Percentiles rank a stretch among this genome's conserved stretches.
Evolutionary conservation across 139 green algal genomes (phyloP).

Genomic region (Monoraphidium neglectum): DNA sequence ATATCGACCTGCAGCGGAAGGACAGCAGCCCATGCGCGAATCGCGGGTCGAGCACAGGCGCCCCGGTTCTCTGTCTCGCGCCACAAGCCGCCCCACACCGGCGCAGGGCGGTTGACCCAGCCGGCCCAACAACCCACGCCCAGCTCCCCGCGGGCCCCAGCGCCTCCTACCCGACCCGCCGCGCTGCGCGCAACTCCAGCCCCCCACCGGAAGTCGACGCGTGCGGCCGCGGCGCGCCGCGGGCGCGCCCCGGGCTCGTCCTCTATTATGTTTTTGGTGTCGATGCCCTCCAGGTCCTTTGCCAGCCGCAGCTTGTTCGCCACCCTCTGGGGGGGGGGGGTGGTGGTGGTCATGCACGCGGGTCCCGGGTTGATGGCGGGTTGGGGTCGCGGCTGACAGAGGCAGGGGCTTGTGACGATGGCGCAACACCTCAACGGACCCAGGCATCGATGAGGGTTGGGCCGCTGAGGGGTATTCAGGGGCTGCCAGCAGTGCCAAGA

Average conservation of each 20-base stretch:
- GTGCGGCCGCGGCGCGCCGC: slow-evolving; percentile 16
- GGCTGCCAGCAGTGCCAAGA: too few relatives aligned
- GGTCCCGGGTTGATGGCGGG: too few relatives aligned
- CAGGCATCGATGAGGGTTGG: too few relatives aligned
- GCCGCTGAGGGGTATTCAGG: too few relatives aligned
- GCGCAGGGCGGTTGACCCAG: too few relatives aligned
- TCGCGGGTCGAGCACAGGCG: not conserved
- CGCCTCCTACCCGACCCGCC: not conserved
- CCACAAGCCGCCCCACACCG: not conserved
- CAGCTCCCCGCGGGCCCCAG: not conserved
- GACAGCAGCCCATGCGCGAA: not conserved
- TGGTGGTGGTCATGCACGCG: not conserved
- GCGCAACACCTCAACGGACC: too few relatives aligned
- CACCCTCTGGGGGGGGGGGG: not conserved
- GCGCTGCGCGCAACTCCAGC: too few relatives aligned
- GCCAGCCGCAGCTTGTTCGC: slow-evolving; percentile 23
- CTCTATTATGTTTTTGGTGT: slow-evolving; percentile 40
- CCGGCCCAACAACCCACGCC: too few relatives aligned
- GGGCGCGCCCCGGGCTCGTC: not conserved
- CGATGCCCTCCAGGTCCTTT: slow-evolving; percentile 39
- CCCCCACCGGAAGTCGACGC: slow-evolving; percentile 21
- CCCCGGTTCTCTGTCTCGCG: not conserved
- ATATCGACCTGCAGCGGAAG: not conserved
- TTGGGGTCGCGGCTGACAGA: too few relatives aligned
- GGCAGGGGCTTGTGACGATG: too few relatives aligned